Evolutionary conservation across 2,329 filamentous ascomycete genomes (phyloP).

Genomic region (Periconia sp.): DNA sequence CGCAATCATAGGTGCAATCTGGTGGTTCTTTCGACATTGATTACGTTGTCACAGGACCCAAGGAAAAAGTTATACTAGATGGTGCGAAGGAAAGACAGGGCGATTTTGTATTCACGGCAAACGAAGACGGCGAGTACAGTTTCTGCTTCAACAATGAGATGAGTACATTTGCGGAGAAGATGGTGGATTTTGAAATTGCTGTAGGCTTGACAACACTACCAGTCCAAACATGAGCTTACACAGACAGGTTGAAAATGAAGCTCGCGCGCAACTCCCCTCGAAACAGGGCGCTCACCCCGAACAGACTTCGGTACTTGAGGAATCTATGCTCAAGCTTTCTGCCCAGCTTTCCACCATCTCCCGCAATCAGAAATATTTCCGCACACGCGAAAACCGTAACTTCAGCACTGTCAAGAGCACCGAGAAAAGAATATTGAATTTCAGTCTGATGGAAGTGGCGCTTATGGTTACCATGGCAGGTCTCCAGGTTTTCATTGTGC

Average conservation of each 20-base stretch:
- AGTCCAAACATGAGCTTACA: neutral
- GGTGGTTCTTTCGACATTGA: constrained; percentile 97
- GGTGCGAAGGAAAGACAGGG: constrained; percentile 92
- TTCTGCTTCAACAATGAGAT: constrained; percentile 99
- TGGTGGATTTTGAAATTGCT: constrained; percentile 96
- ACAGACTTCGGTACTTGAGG: constrained; percentile 84
- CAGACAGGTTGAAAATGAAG: constrained; percentile 86
- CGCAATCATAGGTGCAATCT: constrained; percentile 76
- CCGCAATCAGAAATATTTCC: constrained; percentile 98
- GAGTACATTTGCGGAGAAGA: constrained; percentile 96
- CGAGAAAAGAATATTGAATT: constrained; percentile 94
- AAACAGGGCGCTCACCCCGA: constrained; percentile 88
- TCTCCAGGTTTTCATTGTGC: constrained; percentile 93
- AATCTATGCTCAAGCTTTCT: constrained; percentile 93
- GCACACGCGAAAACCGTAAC: constrained; percentile 96
- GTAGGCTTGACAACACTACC: constrained; percentile 53
- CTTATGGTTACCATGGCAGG: constrained; percentile 96
- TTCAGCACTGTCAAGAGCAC: constrained; percentile 98
- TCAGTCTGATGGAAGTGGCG: constrained; percentile 87
- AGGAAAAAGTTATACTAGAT: constrained; percentile 77
- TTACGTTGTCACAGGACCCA: constrained; percentile 82
- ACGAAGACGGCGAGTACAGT: constrained; percentile 82
- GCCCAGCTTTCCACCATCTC: constrained; percentile 91
- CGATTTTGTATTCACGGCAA: constrained; percentile 96
- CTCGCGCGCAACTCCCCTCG: constrained; percentile 75